Evolutionary conservation across 108 stramenopile species (phyloP), one percentile per base, ranked within the genome.

Genomic region (Nannochloropsis gaditana): DNA sequence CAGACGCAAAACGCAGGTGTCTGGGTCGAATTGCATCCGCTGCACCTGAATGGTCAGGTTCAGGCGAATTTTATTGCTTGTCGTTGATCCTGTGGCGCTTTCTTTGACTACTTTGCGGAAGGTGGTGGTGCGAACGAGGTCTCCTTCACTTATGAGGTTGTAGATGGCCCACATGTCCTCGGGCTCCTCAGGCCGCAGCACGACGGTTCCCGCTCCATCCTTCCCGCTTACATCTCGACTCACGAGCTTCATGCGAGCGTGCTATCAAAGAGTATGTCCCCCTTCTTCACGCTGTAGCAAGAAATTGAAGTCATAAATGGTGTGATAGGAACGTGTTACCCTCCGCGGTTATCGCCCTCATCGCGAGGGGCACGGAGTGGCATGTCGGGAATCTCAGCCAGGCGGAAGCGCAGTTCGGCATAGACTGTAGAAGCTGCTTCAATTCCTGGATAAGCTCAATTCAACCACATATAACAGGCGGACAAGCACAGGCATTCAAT

Each of bases 161-260:
- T 96, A 98, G 45, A 94, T 92, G 86, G 97, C 96, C 96, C 96
- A 99, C 81, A 99, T 92, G 89, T 99, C 98, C 90, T 99, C 98
- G 45, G 93, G 85, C n/a, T 94, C 95, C 80, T 94, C 94, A 43
- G 96, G 95, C 73, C 94, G 93, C 81, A 98, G 91, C 85, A 92
- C 83, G 50, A 98, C 89, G 44, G 82, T 83, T 43, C 96, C 96
- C 84, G 92, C 91, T 59, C 95, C 96, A 86, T 97, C 95, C 91
- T 97, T 96, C 82, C 92, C 91, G 83, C 89, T 90, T 6, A 90
- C 83, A 41, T 83, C 83, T 59, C 88, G 82, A 44, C 45, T 85
- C 4, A 90, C 42, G 43, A 90, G 84, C 90, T 87, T 90, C 90
- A 90, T 90, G 59, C n/a, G 19, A 73, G 59, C 31, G 31, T 0